Evolutionary conservation across 2,329 filamentous ascomycete genomes (phyloP).

Genomic region (Achaetomium macrosporum): DNA sequence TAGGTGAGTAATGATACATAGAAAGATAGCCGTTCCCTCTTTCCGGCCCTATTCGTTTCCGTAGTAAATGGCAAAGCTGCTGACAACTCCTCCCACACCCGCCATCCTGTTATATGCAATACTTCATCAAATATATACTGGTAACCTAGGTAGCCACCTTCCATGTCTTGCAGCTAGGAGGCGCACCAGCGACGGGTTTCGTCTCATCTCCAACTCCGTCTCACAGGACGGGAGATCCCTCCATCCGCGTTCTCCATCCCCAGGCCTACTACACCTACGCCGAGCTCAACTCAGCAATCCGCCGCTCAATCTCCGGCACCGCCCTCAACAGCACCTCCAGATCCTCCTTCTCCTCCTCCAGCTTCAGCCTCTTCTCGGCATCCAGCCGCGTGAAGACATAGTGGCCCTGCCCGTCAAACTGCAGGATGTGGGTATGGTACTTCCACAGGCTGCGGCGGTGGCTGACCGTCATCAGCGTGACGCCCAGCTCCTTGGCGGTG

Average conservation of each 20-base stretch:
- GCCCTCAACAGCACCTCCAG: conserved; percentile 78
- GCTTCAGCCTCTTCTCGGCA: conserved; percentile 72
- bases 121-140: too few species aligned
- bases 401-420: conserved; percentile 91
- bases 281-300: conserved; percentile 70
- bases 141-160: too few species aligned
- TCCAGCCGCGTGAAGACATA: conserved; percentile 88
- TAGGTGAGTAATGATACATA: too few species aligned
- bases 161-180: too few species aligned
- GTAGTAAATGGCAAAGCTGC: too few species aligned
- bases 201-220: neutral
- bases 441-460: conserved; percentile 92
- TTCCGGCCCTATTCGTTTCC: too few species aligned
- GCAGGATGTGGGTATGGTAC: conserved; percentile 89
- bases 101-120: too few species aligned
- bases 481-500: conserved; percentile 81
- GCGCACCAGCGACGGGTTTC: too few species aligned
- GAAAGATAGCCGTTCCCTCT: too few species aligned
- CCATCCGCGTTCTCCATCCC: too few species aligned
- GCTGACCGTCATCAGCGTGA: conserved; percentile 94
- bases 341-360: conserved; percentile 97
- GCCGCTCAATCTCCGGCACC: conserved; percentile 80
- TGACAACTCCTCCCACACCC: too few species aligned
- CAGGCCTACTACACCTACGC: neutral
- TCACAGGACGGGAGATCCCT: too few species aligned